A percentile compares a stretch with the other conserved stretches of the same genome.
phyloP scores from a whole-genome alignment of 1,284 basidiomycete genomes.

The Trichosporon coremiiforme region DNA sequence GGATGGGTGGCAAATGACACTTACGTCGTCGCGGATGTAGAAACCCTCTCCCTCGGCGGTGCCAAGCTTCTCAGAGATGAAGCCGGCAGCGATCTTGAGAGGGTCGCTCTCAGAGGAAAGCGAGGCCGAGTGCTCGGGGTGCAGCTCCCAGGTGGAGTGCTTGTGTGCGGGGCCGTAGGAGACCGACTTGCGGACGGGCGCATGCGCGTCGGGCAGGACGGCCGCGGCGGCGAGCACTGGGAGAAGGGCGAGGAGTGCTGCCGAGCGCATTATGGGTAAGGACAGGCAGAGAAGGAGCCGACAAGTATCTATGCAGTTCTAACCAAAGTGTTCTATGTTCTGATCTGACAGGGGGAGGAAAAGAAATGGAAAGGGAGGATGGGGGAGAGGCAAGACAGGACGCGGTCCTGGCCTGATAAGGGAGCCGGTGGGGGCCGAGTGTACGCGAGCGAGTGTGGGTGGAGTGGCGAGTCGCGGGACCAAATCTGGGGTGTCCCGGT shows the following conservation, averaged over 20 bases:
- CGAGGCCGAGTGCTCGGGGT: constrained; percentile 50
- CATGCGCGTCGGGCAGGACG: constrained; percentile 19
- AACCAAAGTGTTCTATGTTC: constrained; percentile 11
- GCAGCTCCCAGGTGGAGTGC: constrained; percentile 69
- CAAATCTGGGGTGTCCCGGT: neutral
- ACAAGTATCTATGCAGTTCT: constrained; percentile 17
- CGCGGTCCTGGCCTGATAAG: constrained; percentile 20
- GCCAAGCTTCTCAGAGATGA: constrained; percentile 41
- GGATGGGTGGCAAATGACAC: constrained; percentile 33
- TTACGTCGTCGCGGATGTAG: constrained; percentile 56
- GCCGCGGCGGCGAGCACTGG: constrained; percentile 48
- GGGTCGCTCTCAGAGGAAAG: constrained; percentile 31
- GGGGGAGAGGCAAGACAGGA: neutral
- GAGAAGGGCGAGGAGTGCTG: constrained; percentile 53
- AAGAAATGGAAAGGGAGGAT: neutral
- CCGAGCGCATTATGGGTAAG: constrained; percentile 42
- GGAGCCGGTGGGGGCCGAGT: constrained; percentile 7
- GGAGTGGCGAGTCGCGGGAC: constrained; percentile 17
- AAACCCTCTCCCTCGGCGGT: constrained; percentile 44
- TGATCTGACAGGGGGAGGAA: neutral
- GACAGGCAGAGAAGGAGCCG: constrained; percentile 17
- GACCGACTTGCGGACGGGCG: constrained; percentile 67
- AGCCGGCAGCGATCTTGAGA: constrained; percentile 38
- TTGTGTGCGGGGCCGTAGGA: constrained; percentile 74
- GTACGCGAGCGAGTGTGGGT: neutral